Evolutionary conservation across 106 monocot species (phyloP).

Genomic region (Narthecium ossifragum): DNA sequence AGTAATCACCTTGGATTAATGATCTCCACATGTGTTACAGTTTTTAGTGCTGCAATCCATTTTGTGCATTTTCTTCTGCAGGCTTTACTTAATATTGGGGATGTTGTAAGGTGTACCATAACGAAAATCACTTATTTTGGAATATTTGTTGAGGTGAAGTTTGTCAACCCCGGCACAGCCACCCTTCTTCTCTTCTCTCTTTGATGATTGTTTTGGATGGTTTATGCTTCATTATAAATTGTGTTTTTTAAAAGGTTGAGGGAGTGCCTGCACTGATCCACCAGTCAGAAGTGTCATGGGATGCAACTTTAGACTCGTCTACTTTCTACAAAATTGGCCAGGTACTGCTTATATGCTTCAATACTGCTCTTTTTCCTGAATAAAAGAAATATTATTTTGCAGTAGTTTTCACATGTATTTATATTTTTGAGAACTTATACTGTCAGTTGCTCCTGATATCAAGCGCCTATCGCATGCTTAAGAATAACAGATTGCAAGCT

Average conservation of each 20-base stretch:
- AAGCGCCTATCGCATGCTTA: too few relatives aligned
- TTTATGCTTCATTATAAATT: neutral
- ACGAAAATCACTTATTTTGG: conserved; percentile 84
- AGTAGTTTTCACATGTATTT: too few relatives aligned
- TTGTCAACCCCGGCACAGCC: too few relatives aligned
- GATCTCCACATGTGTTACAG: too few relatives aligned
- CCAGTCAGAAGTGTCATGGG: conserved; percentile 88
- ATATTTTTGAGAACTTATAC: too few relatives aligned
- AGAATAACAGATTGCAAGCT: too few relatives aligned
- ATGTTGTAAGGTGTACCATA: conserved; percentile 76
- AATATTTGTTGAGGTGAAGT: conserved; percentile 87
- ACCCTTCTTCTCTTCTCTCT: too few relatives aligned
- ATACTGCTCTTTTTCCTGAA: neutral
- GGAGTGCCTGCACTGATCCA: conserved; percentile 89
- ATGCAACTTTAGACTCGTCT: conserved; percentile 69
- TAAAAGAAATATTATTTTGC: too few relatives aligned
- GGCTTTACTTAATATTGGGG: conserved; percentile 81
- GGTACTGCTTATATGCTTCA: conserved; percentile 27
- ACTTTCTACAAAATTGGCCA: conserved; percentile 75
- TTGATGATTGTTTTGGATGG: neutral
- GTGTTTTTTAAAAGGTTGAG: conserved; percentile 63
- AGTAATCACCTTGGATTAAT: too few relatives aligned
- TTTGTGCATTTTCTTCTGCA: conserved; percentile 29
- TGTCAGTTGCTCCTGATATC: too few relatives aligned
- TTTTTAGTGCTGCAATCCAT: too few relatives aligned